Base-by-base conservation (phyloP, 805 yeast species). In the Candida ascalaphidarum region DNA sequence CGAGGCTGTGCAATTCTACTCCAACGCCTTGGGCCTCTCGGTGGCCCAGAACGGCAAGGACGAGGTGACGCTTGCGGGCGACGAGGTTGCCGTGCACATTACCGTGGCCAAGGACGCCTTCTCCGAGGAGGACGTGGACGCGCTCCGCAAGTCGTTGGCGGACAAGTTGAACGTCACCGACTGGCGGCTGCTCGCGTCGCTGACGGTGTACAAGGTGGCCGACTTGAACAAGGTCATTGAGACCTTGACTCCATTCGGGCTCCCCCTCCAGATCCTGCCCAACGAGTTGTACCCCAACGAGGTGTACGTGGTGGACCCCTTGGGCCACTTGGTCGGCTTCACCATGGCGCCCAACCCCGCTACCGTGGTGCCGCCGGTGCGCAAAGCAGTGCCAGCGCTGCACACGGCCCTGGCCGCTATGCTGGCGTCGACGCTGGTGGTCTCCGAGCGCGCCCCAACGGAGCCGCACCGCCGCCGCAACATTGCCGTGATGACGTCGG, bases 401-500 rank as follows among this genome's bases (percentile, higher is more conserved):
- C 8, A 17, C 18, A 8, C 6, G 18, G 8, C 8, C 8, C 18
- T 17, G 18, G 6, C 18, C 8, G 18, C 18, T 17, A 17, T 17
- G 18, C 18, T 17, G 18, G 8, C 18, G 6, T 11, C 7, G 13
- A n/a, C 13, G n/a, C 11, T n/a, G n/a, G 13, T 10, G 22, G 7
- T 7, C 8, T 11, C 6, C 7, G 12, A 12, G 7, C 6, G n/a
- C 14, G 14, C 24, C 5, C 8, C 8, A 7, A 17, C 18, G 18
- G 6, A 6, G 8, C 18, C 18, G 6, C 18, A 8, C 18, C 61
- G 75, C 55, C 18, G 18, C 18, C 61, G 75, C 55, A 74, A 76
- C 41, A 83, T 92, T 39, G 98, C 94, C 4, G 92, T 92, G 28
- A 86, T 92, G 89, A 92, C 97, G 5, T 84, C 95, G 1, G 98